Evolutionary conservation across 768 basidiomycete genomes (phyloP), one percentile per base, ranked within the genome.

Genomic region (Pleurotus platypus): DNA sequence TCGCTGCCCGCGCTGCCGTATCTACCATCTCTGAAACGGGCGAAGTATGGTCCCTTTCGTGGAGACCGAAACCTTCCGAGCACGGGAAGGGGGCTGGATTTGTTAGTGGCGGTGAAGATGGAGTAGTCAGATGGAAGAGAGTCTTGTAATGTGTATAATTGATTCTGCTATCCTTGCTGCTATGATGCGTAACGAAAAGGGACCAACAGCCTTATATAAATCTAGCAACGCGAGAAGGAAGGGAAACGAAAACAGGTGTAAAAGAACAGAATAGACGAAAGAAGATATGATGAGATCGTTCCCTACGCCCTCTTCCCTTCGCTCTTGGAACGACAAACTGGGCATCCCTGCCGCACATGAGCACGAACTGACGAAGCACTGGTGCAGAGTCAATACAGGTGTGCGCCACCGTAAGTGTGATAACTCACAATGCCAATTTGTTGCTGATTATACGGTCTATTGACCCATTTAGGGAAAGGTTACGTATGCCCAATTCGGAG

Each of bases 21-120:
- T 89, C 86, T 18, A 92, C 90, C 0, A 76, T 89, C 5, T 83
- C 88, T 66, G 90, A 92, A 55, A 81, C 82, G 1, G 87, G 87
- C 20, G 90, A 92, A 63, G 88, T 94, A 1, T 94, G 92, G 92
- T 78, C 83, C 11, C 89, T 92, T 1, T 84, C 87, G 4, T 93
- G 92, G 91, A 75, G 85, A 38, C 89, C 89, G 5, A 81, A 77
- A 63, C 76, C 81, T 15, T 71, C 87, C 2, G 74, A 79, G 1
- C 65, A 71, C 7, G 83, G 82, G 0, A 76, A 77, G 1, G 79
- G 84, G 2, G 85, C 86, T 18, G 83, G 84, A 2, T 92, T 89
- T 65, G 82, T 90, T 20, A 87, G 75, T 56, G 89, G 87, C 15
- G 88, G 88, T 2, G 85, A 90, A 60, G 89, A 91, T 56, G 91